A percentile compares a stretch with the other conserved stretches of the same genome.
phyloP scores from a whole-genome alignment of 2,329 filamentous ascomycete genomes.

The Talaromyces funiculosus region DNA sequence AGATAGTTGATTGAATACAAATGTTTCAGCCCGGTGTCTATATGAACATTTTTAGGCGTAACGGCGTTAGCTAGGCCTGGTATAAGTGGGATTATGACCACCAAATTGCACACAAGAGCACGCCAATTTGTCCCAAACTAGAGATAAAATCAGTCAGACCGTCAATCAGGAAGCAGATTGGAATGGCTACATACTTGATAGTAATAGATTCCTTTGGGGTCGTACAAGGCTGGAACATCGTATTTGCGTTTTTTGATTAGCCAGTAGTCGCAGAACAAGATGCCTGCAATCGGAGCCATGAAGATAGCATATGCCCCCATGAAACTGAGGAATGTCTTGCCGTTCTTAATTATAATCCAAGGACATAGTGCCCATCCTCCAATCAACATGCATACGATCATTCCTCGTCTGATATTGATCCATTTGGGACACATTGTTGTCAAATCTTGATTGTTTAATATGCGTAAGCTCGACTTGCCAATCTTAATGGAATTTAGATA shows the following conservation, averaged over 20 bases:
- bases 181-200: conserved; percentile 1
- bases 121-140: conserved; percentile 13
- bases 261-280: conserved; percentile 11
- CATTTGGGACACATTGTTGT: conserved; percentile 12
- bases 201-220: conserved; percentile 10
- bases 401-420: conserved; percentile 11
- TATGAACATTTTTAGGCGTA: conserved; percentile 1
- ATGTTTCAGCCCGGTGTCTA: conserved; percentile 2
- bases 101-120: conserved; percentile 6
- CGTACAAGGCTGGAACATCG: conserved; percentile 12
- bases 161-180: not conserved
- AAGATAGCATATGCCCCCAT: conserved; percentile 12
- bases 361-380: conserved; percentile 11
- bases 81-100: conserved; percentile 8
- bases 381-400: conserved; percentile 9
- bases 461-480: too few relatives aligned
- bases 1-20: conserved; percentile 12
- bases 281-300: conserved; percentile 12
- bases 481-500: too few relatives aligned
- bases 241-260: conserved; percentile 11
- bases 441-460: conserved; percentile 1
- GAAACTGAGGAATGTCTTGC: conserved; percentile 8
- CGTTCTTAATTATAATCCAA: conserved; percentile 10
- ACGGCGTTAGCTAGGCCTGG: conserved; percentile 9
- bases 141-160: too few relatives aligned